Evolutionary conservation across 1,139 yeast species (phyloP), one percentile per base, ranked within the genome.

Genomic region (Citeromyces hawaiiensis): DNA sequence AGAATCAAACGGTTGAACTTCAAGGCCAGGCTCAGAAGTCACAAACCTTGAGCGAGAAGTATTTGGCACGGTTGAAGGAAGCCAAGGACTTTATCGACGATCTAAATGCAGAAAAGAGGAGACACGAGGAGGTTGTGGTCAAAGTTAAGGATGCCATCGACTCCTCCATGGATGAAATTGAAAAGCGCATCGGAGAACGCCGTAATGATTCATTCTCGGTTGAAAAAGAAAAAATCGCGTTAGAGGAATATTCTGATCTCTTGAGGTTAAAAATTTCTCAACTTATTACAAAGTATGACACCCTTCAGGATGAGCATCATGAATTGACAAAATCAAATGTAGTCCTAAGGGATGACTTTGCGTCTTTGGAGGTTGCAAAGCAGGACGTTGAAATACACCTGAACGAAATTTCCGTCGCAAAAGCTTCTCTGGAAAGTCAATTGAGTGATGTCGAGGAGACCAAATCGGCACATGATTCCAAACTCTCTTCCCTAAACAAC

Each of bases 81-180:
- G 51, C 62, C 6, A 64, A 66, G 32, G 47, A 56, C 9, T 63
- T 68, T 1, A 61, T 66, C 40, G 72, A 64, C 48, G 67, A 58
- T 10, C 42, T 70, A 42, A 68, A 63, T 43, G 42, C 43, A 3
- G 51, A 55, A 3, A 57, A 60, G 3, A 44, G 42, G 14, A 13
- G 8, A 48, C 51, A 17, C 32, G 44, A 10, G 43, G 36, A 17
- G 29, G 25, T 15, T 23, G 27, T 6, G 27, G 27, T 11, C 9
- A 23, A 23, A 23, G 11, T 23, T 11, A 23, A 23, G 11, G 9
- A 9, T 23, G 27, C 5, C 11, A 7, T 23, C 27, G 27, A 23
- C 4, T 3, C 11, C 3, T 23, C 27, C 11, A 23, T 23, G 5
- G 11, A 11, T 23, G 8, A 5, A 9, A 23, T 23, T 9, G 27